phyloP scores from a whole-genome alignment of 2,329 filamentous ascomycete species.

The Grosmannia penicillata region DNA sequence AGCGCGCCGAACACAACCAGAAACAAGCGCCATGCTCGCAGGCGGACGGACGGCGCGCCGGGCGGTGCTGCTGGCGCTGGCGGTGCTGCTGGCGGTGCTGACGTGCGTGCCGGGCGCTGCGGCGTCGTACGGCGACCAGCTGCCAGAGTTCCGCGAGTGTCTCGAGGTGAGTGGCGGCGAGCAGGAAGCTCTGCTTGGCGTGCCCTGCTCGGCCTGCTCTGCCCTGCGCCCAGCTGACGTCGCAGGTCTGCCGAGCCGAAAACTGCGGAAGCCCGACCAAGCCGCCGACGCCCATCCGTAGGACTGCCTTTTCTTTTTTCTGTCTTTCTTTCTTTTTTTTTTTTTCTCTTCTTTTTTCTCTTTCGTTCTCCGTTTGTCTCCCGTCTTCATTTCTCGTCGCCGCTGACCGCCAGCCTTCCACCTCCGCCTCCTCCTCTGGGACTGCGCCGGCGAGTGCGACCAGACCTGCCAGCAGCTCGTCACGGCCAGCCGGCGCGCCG shows the following conservation, averaged over 20 bases:
- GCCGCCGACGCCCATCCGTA: constrained; percentile 52
- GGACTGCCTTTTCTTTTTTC: constrained; percentile 16
- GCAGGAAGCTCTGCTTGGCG: neutral
- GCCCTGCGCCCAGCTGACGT: neutral
- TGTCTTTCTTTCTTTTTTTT: too few relatives aligned
- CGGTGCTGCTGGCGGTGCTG: constrained; percentile 19
- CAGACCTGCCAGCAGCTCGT: constrained; percentile 94
- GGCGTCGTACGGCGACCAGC: constrained; percentile 69
- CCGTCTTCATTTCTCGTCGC: neutral
- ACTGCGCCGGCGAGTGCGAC: constrained; percentile 87
- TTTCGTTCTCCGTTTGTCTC: too few relatives aligned
- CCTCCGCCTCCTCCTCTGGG: constrained; percentile 81
- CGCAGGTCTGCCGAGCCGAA: constrained; percentile 61
- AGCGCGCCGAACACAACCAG: neutral
- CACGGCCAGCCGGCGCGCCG: constrained; percentile 54
- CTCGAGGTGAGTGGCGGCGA: constrained; percentile 48
- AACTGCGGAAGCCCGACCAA: constrained; percentile 62
- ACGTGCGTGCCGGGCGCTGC: constrained; percentile 24
- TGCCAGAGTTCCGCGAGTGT: constrained; percentile 80
- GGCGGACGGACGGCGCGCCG: neutral
- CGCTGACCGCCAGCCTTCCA: constrained; percentile 48
- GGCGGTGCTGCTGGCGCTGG: neutral
- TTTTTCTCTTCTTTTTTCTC: constrained; percentile 3
- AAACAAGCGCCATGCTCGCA: neutral
- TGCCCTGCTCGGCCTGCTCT: neutral